Evolutionary conservation across 176 grass and related monocot species (phyloP).

Genomic region (Phoenix dactylifera): DNA sequence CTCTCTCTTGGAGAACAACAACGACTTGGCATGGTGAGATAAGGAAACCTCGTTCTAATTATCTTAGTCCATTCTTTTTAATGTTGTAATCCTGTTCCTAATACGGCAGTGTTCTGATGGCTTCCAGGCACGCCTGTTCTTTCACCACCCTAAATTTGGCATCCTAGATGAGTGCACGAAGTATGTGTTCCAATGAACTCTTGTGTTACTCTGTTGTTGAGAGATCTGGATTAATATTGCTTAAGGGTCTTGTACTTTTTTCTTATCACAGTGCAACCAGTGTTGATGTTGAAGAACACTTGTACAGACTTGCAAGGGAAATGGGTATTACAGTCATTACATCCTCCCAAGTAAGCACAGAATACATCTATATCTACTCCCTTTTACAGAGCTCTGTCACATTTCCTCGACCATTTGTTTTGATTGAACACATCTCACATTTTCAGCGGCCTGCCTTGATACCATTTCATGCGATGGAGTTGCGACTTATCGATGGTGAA

Average conservation of each 20-base stretch:
- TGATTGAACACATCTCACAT: constrained; percentile 3
- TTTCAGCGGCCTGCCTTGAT: constrained; percentile 76
- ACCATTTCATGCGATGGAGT: constrained; percentile 78
- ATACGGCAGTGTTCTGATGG: not conserved
- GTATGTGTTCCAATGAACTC: constrained; percentile 23
- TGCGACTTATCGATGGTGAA: constrained; percentile 88
- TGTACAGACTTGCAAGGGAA: constrained; percentile 71
- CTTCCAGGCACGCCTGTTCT: constrained; percentile 88
- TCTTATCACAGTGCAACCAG: constrained; percentile 67
- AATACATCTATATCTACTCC: not conserved
- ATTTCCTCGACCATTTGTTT: not conserved
- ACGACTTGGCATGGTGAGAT: constrained; percentile 86
- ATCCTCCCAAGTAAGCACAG: constrained; percentile 63
- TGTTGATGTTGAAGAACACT: constrained; percentile 98
- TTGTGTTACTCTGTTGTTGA: no score
- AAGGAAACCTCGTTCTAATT: not conserved
- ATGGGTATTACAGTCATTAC: constrained; percentile 98
- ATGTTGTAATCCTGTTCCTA: not conserved
- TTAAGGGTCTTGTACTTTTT: constrained; percentile 1
- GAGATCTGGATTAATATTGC: not conserved
- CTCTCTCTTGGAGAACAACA: constrained; percentile 90
- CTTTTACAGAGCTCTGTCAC: not conserved
- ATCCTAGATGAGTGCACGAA: constrained; percentile 94
- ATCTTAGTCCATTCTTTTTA: no score
- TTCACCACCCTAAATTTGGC: constrained; percentile 84